Evolutionary conservation across 805 yeast species (phyloP).

Genomic region (Nakazawaea pomicola): DNA sequence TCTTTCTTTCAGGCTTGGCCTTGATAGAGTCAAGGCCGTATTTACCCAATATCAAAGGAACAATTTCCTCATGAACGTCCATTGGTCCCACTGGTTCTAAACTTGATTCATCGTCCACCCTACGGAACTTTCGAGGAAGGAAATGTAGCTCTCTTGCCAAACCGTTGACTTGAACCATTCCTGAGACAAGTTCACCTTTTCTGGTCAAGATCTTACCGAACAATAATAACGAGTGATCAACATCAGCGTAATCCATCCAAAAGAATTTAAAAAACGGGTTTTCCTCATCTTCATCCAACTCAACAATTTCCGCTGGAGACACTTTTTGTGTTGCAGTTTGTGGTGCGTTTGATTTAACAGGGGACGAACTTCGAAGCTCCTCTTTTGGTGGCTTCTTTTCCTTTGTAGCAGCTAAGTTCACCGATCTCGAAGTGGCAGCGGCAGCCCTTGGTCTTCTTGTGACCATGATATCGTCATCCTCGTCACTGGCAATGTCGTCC

Average conservation of each 20-base stretch:
- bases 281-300: conserved; percentile 31
- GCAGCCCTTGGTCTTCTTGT: conserved; percentile 47
- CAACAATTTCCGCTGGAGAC: conserved; percentile 21
- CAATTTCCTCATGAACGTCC: conserved; percentile 76
- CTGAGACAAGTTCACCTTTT: conserved; percentile 59
- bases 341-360: conserved; percentile 11
- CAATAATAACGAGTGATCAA: conserved; percentile 59
- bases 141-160: conserved; percentile 69
- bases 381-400: conserved; percentile 4
- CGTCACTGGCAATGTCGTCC: conserved; percentile 26
- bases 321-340: conserved; percentile 15
- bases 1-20: conserved; percentile 66
- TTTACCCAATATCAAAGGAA: conserved; percentile 57
- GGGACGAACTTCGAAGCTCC: conserved; percentile 19
- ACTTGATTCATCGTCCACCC: conserved; percentile 25
- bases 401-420: conserved; percentile 34
- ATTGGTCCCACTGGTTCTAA: conserved; percentile 39
- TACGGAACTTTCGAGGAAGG: conserved; percentile 52
- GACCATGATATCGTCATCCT: conserved; percentile 56
- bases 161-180: conserved; percentile 70
- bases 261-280: conserved; percentile 61
- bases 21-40: conserved; percentile 58
- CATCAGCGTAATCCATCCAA: conserved; percentile 88
- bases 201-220: conserved; percentile 75
- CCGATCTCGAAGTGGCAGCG: conserved; percentile 33